Percentiles rank a stretch among this genome's conserved stretches.
Evolutionary conservation across 2,329 filamentous ascomycete genomes (phyloP).

Genomic region (Exophiala mesophila): DNA sequence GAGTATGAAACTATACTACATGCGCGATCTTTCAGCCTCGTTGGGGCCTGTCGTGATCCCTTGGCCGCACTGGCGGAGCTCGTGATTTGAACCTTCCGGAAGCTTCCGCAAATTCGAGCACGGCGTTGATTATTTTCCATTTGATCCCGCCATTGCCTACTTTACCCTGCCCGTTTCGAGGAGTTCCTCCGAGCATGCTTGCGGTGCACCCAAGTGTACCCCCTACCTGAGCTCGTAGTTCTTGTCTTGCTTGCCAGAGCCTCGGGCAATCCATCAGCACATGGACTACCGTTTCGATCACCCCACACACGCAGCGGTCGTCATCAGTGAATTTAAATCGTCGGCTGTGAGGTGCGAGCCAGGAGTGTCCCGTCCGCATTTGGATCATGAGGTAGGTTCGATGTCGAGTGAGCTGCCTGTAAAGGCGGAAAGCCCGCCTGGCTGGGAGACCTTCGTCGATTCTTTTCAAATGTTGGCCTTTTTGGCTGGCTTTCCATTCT

Average conservation of each 20-base stretch:
- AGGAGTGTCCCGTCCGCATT: slow-evolving; percentile 24
- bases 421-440: slow-evolving; percentile 13
- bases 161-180: slow-evolving; percentile 18
- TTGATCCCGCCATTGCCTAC: slow-evolving; percentile 7
- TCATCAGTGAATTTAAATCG: slow-evolving; percentile 4
- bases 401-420: slow-evolving; percentile 18
- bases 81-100: slow-evolving; percentile 17
- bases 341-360: slow-evolving; percentile 22
- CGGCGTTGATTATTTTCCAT: slow-evolving; percentile 9
- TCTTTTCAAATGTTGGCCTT: slow-evolving; percentile 9
- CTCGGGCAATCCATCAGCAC: slow-evolving; percentile 27
- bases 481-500: slow-evolving; percentile 4
- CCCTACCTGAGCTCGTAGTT: slow-evolving; percentile 19
- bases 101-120: slow-evolving; percentile 17
- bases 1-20: slow-evolving; percentile 3
- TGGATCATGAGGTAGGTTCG: slow-evolving; percentile 24
- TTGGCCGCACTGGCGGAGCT: slow-evolving; percentile 8
- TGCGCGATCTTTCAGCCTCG: slow-evolving; percentile 14
- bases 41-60: slow-evolving; percentile 4
- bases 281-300: slow-evolving; percentile 23
- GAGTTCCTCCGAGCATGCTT: slow-evolving; percentile 25
- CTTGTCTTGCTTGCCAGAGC: slow-evolving; percentile 9
- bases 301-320: slow-evolving; percentile 24
- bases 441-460: slow-evolving; percentile 10
- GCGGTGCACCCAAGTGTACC: slow-evolving; percentile 25